Conservation (phyloP, 148 eudicot species). For the Fagopyrum esculentum region DNA sequence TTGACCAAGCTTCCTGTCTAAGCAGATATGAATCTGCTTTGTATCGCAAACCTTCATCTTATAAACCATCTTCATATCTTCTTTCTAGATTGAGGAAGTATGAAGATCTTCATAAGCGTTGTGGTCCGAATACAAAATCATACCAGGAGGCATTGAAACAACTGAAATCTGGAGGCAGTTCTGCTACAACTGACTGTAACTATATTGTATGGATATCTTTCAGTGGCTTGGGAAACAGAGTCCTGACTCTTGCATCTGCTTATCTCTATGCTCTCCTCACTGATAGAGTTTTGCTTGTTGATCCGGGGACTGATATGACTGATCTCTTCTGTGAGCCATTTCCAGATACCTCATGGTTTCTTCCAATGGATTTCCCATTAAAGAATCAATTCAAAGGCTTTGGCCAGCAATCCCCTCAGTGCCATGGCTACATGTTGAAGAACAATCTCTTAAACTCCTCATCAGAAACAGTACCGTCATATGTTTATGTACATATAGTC, state of each 20-base stretch:
- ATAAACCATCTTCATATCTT: slow-evolving; percentile 61
- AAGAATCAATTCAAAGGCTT: slow-evolving; percentile 36
- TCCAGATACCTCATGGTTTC: slow-evolving; percentile 76
- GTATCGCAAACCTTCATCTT: slow-evolving; percentile 43
- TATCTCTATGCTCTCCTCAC: slow-evolving; percentile 87
- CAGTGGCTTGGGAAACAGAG: slow-evolving; percentile 89
- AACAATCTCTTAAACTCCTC: slow-evolving; percentile 30
- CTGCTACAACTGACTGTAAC: slow-evolving; percentile 50
- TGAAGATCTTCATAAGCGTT: slow-evolving; percentile 71
- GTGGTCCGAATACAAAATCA: slow-evolving; percentile 74
- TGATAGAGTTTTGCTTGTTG: slow-evolving; percentile 71
- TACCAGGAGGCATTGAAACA: slow-evolving; percentile 59
- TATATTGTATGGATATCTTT: slow-evolving; percentile 87
- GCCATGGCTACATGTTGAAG: slow-evolving; percentile 64
- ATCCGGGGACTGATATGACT: slow-evolving; percentile 65
- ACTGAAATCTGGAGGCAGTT: slow-evolving; percentile 21
- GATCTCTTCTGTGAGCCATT: slow-evolving; percentile 96
- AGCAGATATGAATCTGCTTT: slow-evolving; percentile 65
- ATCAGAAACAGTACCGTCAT: slow-evolving; percentile 31
- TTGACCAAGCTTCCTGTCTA: slow-evolving; percentile 53
- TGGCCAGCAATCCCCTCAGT: slow-evolving; percentile 38
- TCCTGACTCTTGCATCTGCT: slow-evolving; percentile 70
- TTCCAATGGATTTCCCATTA: slow-evolving; percentile 78
- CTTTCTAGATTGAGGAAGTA: slow-evolving; percentile 71
- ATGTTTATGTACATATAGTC: slow-evolving; percentile 65